Evolutionary conservation across 2,329 filamentous ascomycete genomes (phyloP), one percentile per base, ranked within the genome.

Genomic region (Calycina herbarum): DNA sequence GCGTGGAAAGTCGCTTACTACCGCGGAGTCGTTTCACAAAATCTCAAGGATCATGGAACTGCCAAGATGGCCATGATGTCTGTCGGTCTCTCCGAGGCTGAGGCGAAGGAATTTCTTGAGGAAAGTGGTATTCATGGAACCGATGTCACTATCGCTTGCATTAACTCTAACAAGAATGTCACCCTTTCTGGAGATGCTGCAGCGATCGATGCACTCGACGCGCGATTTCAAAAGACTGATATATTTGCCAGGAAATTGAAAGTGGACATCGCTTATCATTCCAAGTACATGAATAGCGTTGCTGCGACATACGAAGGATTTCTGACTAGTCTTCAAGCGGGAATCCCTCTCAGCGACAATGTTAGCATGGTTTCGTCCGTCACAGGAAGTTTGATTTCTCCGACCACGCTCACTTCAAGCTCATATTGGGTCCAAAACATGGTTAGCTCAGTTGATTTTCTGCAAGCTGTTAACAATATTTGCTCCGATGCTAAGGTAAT

Each of bases 51-150:
- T 31, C 24, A n/a, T 3, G 27, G 33, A n/a, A 13, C 48, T 62
- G 48, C 38, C 33, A n/a, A 65, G n/a, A 83, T 83, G 0, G 75
- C 79, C 13, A 87, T 86, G 85, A 77, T 85, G 69, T 84, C 84
- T 1, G 82, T 85, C 1, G 84, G 70, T 57, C 45, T 68, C 1
- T 42, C 48, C 71, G 73, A 2, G 69, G 68, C 17, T 63, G 75
- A 5, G 6, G 66, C 59, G 2, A 35, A 64, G 5, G 31, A 20
- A 11, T 63, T 24, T 8, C 33, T 59, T 7, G 27, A 48, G 1
- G 38, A 24, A 40, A 17, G 54, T 29, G n/a, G 4, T 27, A 29
- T 31, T 33, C 73, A 74, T 1, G 71, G 68, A 2, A 64, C 73
- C 1, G 71, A 62, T 5, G 40, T 68, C 71, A 73, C 68, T 40